phyloP scores from a whole-genome alignment of 2,329 filamentous ascomycete species.

The Fusarium proliferatum region DNA sequence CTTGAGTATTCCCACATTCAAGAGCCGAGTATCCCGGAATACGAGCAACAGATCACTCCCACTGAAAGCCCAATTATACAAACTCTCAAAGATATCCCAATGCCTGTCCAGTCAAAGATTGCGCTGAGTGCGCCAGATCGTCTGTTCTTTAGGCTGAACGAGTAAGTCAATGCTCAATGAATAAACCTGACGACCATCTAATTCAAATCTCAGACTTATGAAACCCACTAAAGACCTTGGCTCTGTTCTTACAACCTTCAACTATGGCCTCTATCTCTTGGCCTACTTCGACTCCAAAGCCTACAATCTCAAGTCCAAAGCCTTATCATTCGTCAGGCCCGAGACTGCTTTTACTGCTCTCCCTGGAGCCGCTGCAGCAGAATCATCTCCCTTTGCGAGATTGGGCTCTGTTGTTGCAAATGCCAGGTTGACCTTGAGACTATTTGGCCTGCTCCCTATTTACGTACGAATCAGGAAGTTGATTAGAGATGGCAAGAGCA shows the following conservation, averaged over 20 bases:
- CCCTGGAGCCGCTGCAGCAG: rapidly evolving
- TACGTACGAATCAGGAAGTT: not conserved
- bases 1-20: not conserved
- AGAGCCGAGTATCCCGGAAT: not conserved
- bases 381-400: not conserved
- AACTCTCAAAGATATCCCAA: not conserved
- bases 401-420: not conserved
- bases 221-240: not conserved
- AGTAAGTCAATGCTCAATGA: not conserved
- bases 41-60: not conserved
- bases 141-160: not conserved
- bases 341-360: not conserved
- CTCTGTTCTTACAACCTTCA: not conserved
- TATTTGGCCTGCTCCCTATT: not conserved
- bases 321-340: not conserved
- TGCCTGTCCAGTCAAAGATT: not conserved
- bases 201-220: not conserved
- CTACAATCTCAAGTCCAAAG: not conserved
- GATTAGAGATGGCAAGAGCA: not conserved
- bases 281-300: not conserved
- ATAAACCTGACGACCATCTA: not conserved
- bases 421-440: not conserved
- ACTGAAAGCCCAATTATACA: too few species aligned
- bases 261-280: not conserved
- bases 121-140: not conserved